Conservation (phyloP, 1,139 yeast species). For the Candida dubliniensis region DNA sequence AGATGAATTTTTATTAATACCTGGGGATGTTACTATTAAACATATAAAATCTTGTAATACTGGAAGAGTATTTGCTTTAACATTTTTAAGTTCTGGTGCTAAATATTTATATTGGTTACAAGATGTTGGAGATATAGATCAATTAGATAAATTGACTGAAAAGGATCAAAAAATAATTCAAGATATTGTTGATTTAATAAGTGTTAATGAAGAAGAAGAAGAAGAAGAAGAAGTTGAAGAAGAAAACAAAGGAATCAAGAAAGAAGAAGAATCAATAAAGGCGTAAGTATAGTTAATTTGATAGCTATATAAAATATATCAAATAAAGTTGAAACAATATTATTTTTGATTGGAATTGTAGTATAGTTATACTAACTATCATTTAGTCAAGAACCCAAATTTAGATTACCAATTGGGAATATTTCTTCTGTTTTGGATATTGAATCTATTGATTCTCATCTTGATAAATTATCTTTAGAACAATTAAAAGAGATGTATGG, state of each 20-base stretch:
- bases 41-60: slow-evolving; percentile 72
- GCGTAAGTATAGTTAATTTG: slow-evolving; percentile 17
- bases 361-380: slow-evolving; percentile 2
- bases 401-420: slow-evolving; percentile 24
- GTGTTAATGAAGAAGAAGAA: slow-evolving; percentile 42
- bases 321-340: slow-evolving; percentile 1
- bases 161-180: slow-evolving; percentile 58
- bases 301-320: neutral
- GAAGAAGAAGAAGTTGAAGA: slow-evolving; percentile 45
- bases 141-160: slow-evolving; percentile 60
- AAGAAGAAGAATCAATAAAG: slow-evolving; percentile 19
- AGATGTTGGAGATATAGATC: slow-evolving; percentile 66
- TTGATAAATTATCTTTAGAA: slow-evolving; percentile 36
- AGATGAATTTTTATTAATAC: slow-evolving; percentile 78
- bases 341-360: neutral
- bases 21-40: slow-evolving; percentile 89
- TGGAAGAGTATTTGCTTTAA: slow-evolving; percentile 84
- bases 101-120: slow-evolving; percentile 91
- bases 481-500: slow-evolving; percentile 38
- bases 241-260: slow-evolving; percentile 22
- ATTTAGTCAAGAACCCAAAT: slow-evolving; percentile 4
- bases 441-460: slow-evolving; percentile 37
- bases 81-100: slow-evolving; percentile 81
- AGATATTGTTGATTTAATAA: slow-evolving; percentile 55
- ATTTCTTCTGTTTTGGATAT: slow-evolving; percentile 45